Evolutionary conservation across 2,329 filamentous ascomycete species (phyloP), one percentile per base, ranked within the genome.

Genomic region (Stachybotrys echinatus): DNA sequence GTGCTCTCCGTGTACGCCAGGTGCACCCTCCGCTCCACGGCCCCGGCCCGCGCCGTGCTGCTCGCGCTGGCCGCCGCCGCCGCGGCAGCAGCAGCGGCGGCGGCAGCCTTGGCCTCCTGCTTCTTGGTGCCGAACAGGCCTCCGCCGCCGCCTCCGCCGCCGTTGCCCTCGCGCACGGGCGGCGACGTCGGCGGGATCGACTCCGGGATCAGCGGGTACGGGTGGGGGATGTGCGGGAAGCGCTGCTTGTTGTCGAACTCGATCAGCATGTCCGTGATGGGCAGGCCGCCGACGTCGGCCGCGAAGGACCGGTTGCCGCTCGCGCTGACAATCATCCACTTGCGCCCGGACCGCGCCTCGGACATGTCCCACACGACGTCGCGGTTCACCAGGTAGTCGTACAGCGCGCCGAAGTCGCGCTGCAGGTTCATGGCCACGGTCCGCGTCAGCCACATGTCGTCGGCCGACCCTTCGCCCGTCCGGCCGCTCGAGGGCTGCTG

Each of bases 361-460:
- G 76, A 77, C 19, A 76, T 76, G 49, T 85, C 83, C 83, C 85
- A 89, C 1, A 77, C 62, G 5, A 87, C 76, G 44, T 87, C 80
- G 5, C 83, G 76, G 62, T 88, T 80, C 17, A 89, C 84, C 1
- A 88, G 69, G 54, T 86, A 87, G 58, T 88, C 84, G 58, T 89
- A 89, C 2, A 89, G 68, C 0, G 81, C 79, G 3, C 82, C 81
- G 57, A 89, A 88, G 55, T 88, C 85, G 27, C 71, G 72, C 55
- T 86, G 82, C n/a, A 89, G 62, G 3, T 71, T 71, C 44, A 76
- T 73, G 1, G 75, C 75, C 18, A 87, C 62, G 3, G 73, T 75
- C 39, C 85, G 73, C 5, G 78, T 84, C 12, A 88, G 70, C 84
- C 84, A 88, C 38, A 73, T 71, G 10, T 77, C 74, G 27, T 76